Percentiles rank a stretch among this genome's conserved stretches.
Evolutionary conservation across 2,329 filamentous ascomycete species (phyloP).

Genomic region (Pseudogymnoascus sp.): DNA sequence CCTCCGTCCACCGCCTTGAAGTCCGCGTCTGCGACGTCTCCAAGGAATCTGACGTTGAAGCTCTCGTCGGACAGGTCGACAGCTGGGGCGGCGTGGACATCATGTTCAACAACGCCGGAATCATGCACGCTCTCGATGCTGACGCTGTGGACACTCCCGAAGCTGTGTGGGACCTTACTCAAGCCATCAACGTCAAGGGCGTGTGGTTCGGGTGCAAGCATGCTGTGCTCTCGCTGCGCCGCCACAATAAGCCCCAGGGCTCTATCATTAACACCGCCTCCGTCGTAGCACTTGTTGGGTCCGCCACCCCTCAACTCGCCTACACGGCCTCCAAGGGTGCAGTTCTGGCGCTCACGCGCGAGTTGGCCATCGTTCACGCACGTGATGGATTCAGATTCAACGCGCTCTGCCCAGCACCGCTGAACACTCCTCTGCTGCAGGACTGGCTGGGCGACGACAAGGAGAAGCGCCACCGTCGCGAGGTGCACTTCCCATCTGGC

Average conservation of each 20-base stretch:
- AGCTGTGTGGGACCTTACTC: slow-evolving; percentile 70
- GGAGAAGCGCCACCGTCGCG: slow-evolving; percentile 61
- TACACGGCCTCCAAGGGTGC: slow-evolving; percentile 74
- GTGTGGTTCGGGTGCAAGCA: slow-evolving; percentile 74
- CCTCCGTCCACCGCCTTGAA: slow-evolving; percentile 43
- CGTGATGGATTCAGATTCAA: slow-evolving; percentile 71
- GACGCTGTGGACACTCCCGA: slow-evolving; percentile 63
- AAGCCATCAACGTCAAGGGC: slow-evolving; percentile 71
- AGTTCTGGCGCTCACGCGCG: slow-evolving; percentile 65
- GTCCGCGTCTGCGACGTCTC: slow-evolving; percentile 56
- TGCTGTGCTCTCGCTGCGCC: slow-evolving; percentile 59
- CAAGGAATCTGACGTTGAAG: slow-evolving; percentile 58
- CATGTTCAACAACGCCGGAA: slow-evolving; percentile 75
- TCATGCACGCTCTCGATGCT: slow-evolving; percentile 63
- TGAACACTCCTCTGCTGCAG: slow-evolving; percentile 69
- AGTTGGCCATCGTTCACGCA: slow-evolving; percentile 68
- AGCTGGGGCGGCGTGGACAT: slow-evolving; percentile 65
- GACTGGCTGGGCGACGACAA: slow-evolving; percentile 69
- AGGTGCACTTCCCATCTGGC: slow-evolving; percentile 68
- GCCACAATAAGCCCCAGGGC: slow-evolving; percentile 57
- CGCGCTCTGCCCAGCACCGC: slow-evolving; percentile 63
- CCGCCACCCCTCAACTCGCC: slow-evolving; percentile 64
- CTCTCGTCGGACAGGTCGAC: slow-evolving; percentile 55
- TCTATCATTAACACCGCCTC: slow-evolving; percentile 71
- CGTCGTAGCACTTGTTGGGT: slow-evolving; percentile 65